phyloP scores from a whole-genome alignment of 1,284 basidiomycete species.

The Chiua sp. region DNA sequence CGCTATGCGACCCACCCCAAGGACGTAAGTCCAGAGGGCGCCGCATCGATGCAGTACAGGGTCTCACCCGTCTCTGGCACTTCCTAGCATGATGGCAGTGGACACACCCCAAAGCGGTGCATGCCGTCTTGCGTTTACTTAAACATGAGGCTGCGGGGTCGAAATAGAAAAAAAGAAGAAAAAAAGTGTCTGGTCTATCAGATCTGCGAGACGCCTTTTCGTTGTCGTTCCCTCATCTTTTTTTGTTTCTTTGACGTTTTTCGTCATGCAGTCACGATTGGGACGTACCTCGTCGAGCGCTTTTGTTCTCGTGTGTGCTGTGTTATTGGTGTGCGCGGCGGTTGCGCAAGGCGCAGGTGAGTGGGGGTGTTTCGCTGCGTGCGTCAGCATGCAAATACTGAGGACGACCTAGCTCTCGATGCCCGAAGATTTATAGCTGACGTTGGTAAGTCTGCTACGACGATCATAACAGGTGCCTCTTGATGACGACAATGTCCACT shows the following conservation, averaged over 20 bases:
- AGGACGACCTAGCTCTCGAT: conserved; percentile 13
- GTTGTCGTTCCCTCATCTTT: no score
- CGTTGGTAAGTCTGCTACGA: conserved; percentile 4
- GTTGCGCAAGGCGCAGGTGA: conserved; percentile 21
- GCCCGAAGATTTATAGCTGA: background rate
- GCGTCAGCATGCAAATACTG: background rate
- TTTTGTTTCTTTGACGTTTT: background rate
- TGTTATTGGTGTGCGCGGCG: conserved; percentile 8
- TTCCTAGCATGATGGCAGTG: background rate
- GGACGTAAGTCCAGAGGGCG: background rate
- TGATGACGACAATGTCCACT: background rate
- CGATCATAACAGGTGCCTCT: background rate
- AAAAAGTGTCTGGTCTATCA: background rate
- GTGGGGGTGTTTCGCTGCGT: background rate
- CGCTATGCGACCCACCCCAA: background rate
- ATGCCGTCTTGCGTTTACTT: background rate
- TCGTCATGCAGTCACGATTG: conserved; percentile 8
- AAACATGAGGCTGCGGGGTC: conserved; percentile 2
- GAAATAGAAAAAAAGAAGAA: background rate
- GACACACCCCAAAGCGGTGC: background rate
- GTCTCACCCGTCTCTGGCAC: background rate
- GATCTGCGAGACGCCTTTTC: no score
- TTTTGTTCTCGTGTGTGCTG: background rate
- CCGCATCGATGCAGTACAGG: background rate
- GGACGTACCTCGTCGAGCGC: background rate